Evolutionary conservation across 345 rosid species (phyloP).

Genomic region (Eucalyptus regnans): DNA sequence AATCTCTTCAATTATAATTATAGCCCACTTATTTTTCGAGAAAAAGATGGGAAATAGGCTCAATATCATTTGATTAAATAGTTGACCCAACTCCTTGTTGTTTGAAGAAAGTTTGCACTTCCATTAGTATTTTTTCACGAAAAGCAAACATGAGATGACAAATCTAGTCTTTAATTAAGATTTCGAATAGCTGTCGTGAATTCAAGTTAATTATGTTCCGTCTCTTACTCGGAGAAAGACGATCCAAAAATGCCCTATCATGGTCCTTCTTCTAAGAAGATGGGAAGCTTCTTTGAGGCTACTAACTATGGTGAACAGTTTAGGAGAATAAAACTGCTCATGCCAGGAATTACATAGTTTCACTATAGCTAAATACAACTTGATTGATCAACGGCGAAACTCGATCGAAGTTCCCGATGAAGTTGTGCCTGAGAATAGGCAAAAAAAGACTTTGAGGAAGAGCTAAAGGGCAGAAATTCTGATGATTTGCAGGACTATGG

Average conservation of each 20-base stretch:
- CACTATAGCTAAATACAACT: background rate
- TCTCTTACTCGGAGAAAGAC: background rate
- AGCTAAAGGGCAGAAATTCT: background rate
- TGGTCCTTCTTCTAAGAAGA: background rate
- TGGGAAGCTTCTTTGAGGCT: background rate
- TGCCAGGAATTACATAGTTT: background rate
- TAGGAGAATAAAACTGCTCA: background rate
- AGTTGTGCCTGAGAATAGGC: background rate
- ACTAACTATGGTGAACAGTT: background rate
- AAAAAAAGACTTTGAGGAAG: background rate
- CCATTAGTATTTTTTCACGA: background rate
- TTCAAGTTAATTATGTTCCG: background rate
- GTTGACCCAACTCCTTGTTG: background rate
- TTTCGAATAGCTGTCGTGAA: background rate
- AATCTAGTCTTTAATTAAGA: background rate
- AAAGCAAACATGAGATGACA: background rate
- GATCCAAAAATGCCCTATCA: no score
- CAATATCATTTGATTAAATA: background rate
- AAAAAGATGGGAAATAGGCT: background rate
- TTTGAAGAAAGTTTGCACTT: background rate
- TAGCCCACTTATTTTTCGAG: no score
- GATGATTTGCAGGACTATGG: slow-evolving; percentile 46
- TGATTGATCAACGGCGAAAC: background rate
- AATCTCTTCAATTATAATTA: background rate
- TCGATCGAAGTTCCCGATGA: background rate